These are phyloP conservation scores for Suillus plorans DNA, from an alignment of 768 basidiomycete genomes.

Conservation along the genomic window DNA sequence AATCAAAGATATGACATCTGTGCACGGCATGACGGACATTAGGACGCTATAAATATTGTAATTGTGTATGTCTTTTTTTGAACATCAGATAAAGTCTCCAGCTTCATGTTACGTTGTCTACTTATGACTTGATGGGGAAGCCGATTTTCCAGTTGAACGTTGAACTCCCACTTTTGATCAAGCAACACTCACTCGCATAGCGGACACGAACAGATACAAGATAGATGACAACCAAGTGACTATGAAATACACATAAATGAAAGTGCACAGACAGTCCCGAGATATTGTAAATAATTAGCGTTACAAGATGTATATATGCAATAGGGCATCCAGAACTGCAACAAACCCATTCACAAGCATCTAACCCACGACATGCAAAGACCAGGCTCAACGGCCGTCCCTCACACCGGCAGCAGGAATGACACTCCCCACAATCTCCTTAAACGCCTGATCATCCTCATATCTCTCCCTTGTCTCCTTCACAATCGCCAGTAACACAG, in stretches of 20 bases:
- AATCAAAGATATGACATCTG: neutral
- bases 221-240: neutral
- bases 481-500: conserved; percentile 17
- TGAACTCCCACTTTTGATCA: too few species aligned
- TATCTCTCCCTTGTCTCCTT: conserved; percentile 34
- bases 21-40: neutral
- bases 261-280: neutral
- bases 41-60: neutral
- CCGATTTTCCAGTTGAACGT: neutral
- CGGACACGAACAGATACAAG: too few species aligned
- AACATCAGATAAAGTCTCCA: too few species aligned
- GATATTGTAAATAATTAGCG: neutral
- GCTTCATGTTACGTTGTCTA: too few species aligned
- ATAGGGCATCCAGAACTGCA: neutral
- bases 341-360: neutral
- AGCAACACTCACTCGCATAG: too few species aligned
- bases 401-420: conserved; percentile 22
- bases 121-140: too few species aligned
- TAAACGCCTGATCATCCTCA: conserved; percentile 34
- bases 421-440: conserved; percentile 28
- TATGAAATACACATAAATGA: neutral
- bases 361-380: neutral
- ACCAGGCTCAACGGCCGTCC: neutral
- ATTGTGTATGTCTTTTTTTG: neutral
- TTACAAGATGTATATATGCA: neutral